Evolutionary conservation across 257 asterid genomes (phyloP).

Genomic region (Lithospermum erythrorhizon): DNA sequence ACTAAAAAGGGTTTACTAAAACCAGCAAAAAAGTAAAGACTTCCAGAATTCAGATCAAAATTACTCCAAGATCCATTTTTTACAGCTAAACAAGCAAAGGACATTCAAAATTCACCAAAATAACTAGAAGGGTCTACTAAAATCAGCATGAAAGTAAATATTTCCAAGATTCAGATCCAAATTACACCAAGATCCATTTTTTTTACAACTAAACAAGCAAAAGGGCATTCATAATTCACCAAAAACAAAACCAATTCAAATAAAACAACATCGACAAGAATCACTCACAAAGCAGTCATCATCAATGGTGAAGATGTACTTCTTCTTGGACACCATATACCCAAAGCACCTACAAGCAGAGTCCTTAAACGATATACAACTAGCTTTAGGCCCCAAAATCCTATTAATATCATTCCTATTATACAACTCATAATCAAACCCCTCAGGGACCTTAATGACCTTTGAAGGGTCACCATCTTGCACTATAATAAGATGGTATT

Average conservation of each 20-base stretch:
- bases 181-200: slow-evolving; percentile 10
- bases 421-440: slow-evolving; percentile 14
- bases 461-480: slow-evolving; percentile 19
- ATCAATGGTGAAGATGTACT: slow-evolving; percentile 14
- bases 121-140: no score
- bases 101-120: not conserved
- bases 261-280: not conserved
- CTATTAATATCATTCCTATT: slow-evolving; percentile 15
- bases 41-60: slow-evolving; percentile 6
- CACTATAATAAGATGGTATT: slow-evolving; percentile 12
- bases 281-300: slow-evolving; percentile 15
- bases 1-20: no score
- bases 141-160: no score
- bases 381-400: slow-evolving; percentile 15
- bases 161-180: slow-evolving; percentile 7
- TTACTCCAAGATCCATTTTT: slow-evolving; percentile 9
- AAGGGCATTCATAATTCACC: no score
- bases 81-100: not conserved
- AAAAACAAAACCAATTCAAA: not conserved
- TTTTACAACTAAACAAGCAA: not conserved
- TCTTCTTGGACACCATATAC: slow-evolving; percentile 17
- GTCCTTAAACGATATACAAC: slow-evolving; percentile 13
- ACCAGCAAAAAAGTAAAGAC: not conserved
- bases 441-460: slow-evolving; percentile 10
- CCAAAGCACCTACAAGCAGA: slow-evolving; percentile 22